A percentile compares a stretch with the other conserved stretches of the same genome.
phyloP scores from a whole-genome alignment of 495 filamentous ascomycete species.

The Neurospora discreta region DNA sequence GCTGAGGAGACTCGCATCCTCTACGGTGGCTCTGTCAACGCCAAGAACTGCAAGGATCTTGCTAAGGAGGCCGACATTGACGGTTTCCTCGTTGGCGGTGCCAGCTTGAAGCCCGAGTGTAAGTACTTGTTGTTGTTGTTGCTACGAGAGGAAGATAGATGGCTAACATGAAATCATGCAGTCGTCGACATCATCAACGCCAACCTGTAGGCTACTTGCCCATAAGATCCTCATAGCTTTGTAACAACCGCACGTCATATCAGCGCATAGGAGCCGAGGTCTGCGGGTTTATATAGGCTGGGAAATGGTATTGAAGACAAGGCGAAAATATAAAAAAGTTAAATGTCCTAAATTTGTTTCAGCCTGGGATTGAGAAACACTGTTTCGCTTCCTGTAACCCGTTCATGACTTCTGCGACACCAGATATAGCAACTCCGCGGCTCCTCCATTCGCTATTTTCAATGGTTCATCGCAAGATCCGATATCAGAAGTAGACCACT shows the following conservation, averaged over 20 bases:
- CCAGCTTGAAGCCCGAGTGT: slow-evolving; percentile 97
- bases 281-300: background rate
- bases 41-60: slow-evolving; percentile 95
- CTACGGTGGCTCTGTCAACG: slow-evolving; percentile 91
- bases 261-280: background rate
- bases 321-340: background rate
- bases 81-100: slow-evolving; percentile 95
- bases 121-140: slow-evolving; percentile 26
- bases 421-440: background rate
- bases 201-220: slow-evolving; percentile 25
- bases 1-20: slow-evolving; percentile 77
- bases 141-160: background rate
- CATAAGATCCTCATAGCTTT: background rate
- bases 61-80: slow-evolving; percentile 89
- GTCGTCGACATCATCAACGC: slow-evolving; percentile 54
- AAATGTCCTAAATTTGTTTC: background rate
- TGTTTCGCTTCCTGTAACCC: background rate
- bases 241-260: background rate
- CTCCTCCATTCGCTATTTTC: background rate
- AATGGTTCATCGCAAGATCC: background rate
- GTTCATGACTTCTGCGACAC: background rate
- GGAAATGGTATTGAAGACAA: background rate
- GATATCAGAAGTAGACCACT: background rate
- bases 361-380: background rate
- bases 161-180: slow-evolving; percentile 21